Percentiles rank a stretch among this genome's conserved stretches.
These are phyloP conservation scores for Naegleria lovaniensis DNA, from an alignment of 208 protist genomes.

Conservation along the genomic window DNA sequence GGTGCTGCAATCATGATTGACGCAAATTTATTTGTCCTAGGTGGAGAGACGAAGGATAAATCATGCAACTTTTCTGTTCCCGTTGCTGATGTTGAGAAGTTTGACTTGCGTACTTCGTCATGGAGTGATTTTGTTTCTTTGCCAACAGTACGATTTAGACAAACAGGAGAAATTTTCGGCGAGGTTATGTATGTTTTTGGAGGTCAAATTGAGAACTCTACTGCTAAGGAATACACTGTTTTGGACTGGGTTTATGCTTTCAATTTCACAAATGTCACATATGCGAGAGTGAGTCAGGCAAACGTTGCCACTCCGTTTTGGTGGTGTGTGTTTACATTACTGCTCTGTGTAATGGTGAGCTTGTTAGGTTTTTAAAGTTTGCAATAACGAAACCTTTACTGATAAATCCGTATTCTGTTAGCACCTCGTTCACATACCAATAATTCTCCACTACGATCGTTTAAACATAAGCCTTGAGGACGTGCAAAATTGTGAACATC, in stretches of 20 bases:
- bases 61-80: neutral
- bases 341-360: no score
- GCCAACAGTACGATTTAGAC: neutral
- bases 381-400: no score
- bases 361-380: no score
- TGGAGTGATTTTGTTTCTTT: neutral
- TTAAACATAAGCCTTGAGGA: no score
- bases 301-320: no score
- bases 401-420: no score
- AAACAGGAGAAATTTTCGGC: neutral
- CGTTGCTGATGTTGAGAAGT: neutral
- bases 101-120: neutral
- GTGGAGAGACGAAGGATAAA: neutral
- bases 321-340: no score
- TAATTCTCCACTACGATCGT: no score
- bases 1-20: neutral
- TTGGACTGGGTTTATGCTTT: neutral
- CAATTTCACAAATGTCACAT: neutral
- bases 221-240: neutral
- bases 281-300: no score
- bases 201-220: neutral
- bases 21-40: neutral
- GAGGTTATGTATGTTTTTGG: neutral
- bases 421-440: no score
- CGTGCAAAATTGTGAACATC: no score